These are phyloP conservation scores for Linaria vulgaris DNA, from an alignment of 257 asterid species.

Conservation along the genomic window DNA sequence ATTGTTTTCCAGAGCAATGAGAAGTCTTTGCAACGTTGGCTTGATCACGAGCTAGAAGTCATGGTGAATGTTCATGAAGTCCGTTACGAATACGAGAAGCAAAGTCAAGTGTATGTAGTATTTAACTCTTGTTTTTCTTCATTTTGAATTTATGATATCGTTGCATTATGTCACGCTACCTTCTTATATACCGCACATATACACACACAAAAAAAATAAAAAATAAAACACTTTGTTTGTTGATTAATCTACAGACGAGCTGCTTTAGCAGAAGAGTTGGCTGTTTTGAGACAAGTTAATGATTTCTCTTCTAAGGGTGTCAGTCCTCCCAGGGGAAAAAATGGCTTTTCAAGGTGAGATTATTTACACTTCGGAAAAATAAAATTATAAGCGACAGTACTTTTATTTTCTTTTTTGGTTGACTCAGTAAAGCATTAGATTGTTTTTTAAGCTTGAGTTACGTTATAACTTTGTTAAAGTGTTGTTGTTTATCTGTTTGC, in stretches of 20 bases:
- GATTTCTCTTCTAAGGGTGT: slow-evolving; percentile 84
- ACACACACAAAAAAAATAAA: no score
- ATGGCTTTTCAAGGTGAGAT: slow-evolving; percentile 74
- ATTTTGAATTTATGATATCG: not conserved
- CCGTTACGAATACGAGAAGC: slow-evolving; percentile 98
- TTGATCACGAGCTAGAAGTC: slow-evolving; percentile 96
- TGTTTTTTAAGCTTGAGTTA: not conserved
- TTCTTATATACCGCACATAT: not conserved
- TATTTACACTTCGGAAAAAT: not conserved
- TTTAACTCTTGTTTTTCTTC: slow-evolving; percentile 15
- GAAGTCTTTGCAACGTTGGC: slow-evolving; percentile 88
- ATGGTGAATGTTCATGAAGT: slow-evolving; percentile 99
- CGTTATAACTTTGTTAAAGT: not conserved
- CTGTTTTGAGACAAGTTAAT: slow-evolving; percentile 85
- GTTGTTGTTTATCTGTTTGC: slow-evolving; percentile 24
- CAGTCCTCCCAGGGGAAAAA: slow-evolving; percentile 88
- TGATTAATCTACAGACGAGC: slow-evolving; percentile 68
- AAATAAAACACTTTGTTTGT: no score
- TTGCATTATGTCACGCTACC: not conserved
- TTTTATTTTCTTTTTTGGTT: no score
- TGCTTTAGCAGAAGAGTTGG: slow-evolving; percentile 93
- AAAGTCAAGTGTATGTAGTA: slow-evolving; percentile 91
- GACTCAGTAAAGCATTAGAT: not conserved
- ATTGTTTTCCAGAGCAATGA: slow-evolving; percentile 65
- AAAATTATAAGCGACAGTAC: no score